phyloP scores from a whole-genome alignment of 179 eudicot species.

The Corrigiola litoralis region DNA sequence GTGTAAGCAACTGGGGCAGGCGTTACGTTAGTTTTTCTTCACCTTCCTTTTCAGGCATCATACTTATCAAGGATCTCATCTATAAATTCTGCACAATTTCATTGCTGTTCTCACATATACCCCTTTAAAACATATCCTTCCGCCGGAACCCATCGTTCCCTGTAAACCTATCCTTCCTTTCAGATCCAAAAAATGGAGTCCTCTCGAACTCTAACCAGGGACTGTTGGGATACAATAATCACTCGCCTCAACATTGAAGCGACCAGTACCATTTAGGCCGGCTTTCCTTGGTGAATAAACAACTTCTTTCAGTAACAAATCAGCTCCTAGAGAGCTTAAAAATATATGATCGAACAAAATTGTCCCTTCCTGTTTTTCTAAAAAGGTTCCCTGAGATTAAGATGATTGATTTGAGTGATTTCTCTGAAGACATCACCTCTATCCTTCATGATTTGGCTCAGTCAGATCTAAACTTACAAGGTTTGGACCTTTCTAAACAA shows the following conservation, averaged over 20 bases:
- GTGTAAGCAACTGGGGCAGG: slow-evolving; percentile 5
- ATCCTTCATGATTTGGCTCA: slow-evolving; percentile 2
- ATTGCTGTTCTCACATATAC: not conserved
- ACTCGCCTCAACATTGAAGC: slow-evolving; percentile 3
- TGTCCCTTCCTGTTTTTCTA: slow-evolving; percentile 1
- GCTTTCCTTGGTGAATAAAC: slow-evolving; percentile 15
- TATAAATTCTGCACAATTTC: slow-evolving; percentile 3
- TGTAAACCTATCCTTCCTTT: not conserved
- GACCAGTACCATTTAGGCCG: slow-evolving; percentile 6
- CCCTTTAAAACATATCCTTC: not conserved
- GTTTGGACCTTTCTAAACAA: slow-evolving; percentile 14
- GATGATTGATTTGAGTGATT: slow-evolving; percentile 15
- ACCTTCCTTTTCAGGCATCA: slow-evolving; percentile 6
- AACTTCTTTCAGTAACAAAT: slow-evolving; percentile 17
- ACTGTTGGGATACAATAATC: slow-evolving; percentile 12
- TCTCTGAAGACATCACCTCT: slow-evolving; percentile 4
- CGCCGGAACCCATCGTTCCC: no score
- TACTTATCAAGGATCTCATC: not conserved
- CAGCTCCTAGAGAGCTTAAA: not conserved
- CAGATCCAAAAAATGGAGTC: slow-evolving; percentile 11
- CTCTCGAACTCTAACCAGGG: not conserved
- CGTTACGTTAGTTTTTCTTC: slow-evolving; percentile 1
- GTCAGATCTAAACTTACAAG: slow-evolving; percentile 10
- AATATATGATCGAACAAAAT: slow-evolving; percentile 8
- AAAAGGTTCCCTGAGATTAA: slow-evolving; percentile 5